phyloP scores from a whole-genome alignment of 306 rosid genomes.

The Prunus armeniaca region DNA sequence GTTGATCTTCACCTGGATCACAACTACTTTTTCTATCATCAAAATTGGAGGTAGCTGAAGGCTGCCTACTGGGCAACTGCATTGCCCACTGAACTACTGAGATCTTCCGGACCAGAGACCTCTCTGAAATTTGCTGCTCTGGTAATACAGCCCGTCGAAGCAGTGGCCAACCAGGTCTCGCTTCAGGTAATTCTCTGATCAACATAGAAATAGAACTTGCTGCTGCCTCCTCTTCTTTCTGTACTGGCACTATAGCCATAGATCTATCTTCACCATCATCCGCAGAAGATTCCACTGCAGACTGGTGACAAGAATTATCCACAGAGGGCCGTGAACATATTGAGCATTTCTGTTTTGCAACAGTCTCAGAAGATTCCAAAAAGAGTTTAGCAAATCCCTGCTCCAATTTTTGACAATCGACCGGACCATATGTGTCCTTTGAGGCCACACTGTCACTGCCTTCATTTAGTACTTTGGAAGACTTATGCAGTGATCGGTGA shows the following conservation, averaged over 20 bases:
- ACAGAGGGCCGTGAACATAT: slow-evolving; percentile 44
- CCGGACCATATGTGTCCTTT: slow-evolving; percentile 18
- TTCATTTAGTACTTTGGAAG: slow-evolving; percentile 47
- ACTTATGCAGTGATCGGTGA: slow-evolving; percentile 33
- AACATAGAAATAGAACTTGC: slow-evolving; percentile 33
- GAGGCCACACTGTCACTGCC: slow-evolving; percentile 23
- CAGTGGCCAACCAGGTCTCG: slow-evolving; percentile 92
- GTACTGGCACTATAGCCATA: slow-evolving; percentile 75
- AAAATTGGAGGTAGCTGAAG: slow-evolving; percentile 27
- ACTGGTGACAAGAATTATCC: slow-evolving; percentile 31
- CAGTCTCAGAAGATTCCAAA: slow-evolving; percentile 36
- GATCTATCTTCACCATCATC: slow-evolving; percentile 38
- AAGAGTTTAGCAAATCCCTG: slow-evolving; percentile 49
- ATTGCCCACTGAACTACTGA: slow-evolving; percentile 98
- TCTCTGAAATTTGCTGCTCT: slow-evolving; percentile 24
- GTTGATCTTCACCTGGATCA: slow-evolving; percentile 34
- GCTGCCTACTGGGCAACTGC: slow-evolving; percentile 68
- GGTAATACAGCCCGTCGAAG: slow-evolving; percentile 46
- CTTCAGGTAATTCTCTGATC: slow-evolving; percentile 44
- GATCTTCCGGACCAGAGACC: slow-evolving; percentile 37
- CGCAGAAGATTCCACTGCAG: slow-evolving; percentile 37
- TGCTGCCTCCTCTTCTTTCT: slow-evolving; percentile 30
- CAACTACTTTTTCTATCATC: slow-evolving; percentile 25
- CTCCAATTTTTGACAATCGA: slow-evolving; percentile 32
- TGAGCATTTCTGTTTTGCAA: slow-evolving; percentile 41